Conservation (phyloP, 257 asterid species). For the Perilla frutescens region DNA sequence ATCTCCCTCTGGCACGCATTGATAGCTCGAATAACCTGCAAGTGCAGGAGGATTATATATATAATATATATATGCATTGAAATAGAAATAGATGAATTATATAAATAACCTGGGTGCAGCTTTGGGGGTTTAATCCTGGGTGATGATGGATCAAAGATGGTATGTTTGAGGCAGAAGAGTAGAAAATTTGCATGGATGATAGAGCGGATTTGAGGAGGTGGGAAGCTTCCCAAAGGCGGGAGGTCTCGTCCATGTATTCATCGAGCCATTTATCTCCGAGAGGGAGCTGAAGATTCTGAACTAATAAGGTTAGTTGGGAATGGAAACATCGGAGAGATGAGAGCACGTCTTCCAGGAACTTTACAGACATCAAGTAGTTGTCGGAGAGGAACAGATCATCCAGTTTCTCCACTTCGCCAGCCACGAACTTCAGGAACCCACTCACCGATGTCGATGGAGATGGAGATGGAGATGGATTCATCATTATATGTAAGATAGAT, state of each 20-base stretch:
- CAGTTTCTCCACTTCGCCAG: constrained; percentile 62
- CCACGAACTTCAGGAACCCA: constrained; percentile 62
- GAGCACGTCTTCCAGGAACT: constrained; percentile 65
- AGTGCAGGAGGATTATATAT: not conserved
- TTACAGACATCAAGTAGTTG: constrained; percentile 64
- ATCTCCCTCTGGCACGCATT: constrained; percentile 66
- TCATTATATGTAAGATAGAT: too few relatives aligned
- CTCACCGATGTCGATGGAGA: constrained; percentile 53
- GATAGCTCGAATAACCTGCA: constrained; percentile 67
- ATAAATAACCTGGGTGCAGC: constrained; percentile 69
- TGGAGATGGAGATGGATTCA: not conserved
- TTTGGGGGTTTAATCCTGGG: constrained; percentile 47
- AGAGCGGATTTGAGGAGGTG: constrained; percentile 62
- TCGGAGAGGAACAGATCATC: constrained; percentile 60
- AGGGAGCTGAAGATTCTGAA: constrained; percentile 64
- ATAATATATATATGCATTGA: too few relatives aligned
- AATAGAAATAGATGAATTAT: too few relatives aligned
- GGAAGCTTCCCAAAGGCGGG: constrained; percentile 83
- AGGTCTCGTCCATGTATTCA: constrained; percentile 87
- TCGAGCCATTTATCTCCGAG: constrained; percentile 84
- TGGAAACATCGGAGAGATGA: constrained; percentile 69
- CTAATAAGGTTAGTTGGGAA: constrained; percentile 54
- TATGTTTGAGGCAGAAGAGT: constrained; percentile 48
- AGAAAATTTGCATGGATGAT: constrained; percentile 62
- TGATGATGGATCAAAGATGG: constrained; percentile 54